Evolutionary conservation across 768 basidiomycete genomes (phyloP).

Genomic region (Hypholoma fasciculare): DNA sequence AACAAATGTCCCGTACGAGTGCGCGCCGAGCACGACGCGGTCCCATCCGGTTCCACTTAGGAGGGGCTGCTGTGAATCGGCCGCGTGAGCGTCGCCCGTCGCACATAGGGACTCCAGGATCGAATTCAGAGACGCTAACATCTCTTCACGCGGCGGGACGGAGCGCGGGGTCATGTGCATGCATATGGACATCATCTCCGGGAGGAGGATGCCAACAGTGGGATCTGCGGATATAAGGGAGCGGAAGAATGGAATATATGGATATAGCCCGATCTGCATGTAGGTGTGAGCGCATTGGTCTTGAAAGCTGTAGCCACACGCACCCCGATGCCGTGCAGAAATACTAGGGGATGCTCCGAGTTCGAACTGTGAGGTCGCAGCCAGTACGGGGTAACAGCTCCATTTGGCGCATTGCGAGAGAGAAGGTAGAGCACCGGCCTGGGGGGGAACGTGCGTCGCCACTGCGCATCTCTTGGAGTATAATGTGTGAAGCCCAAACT

Average conservation of each 20-base stretch:
- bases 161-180: conserved; percentile 55
- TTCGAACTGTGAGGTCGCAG: conserved; percentile 44
- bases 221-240: conserved; percentile 43
- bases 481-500: conserved; percentile 56
- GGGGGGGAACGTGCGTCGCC: conserved; percentile 51
- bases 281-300: neutral
- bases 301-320: conserved; percentile 14
- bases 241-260: conserved; percentile 52
- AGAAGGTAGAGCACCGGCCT: conserved; percentile 45
- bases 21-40: conserved; percentile 46
- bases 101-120: conserved; percentile 46
- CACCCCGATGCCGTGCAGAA: conserved; percentile 72
- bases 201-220: conserved; percentile 55
- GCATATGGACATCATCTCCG: conserved; percentile 61
- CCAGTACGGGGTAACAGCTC: conserved; percentile 36
- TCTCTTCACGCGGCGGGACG: conserved; percentile 39
- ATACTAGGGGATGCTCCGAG: conserved; percentile 54
- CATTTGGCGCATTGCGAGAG: conserved; percentile 40
- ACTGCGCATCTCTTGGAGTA: conserved; percentile 26
- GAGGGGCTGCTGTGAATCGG: neutral
- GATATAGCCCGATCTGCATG: conserved; percentile 58
- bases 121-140: conserved; percentile 40
- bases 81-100: neutral
- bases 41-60: conserved; percentile 12
- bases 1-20: conserved; percentile 66